Evolutionary conservation across 2,329 filamentous ascomycete species (phyloP), one percentile per base, ranked within the genome.

Genomic region (Aspergillus pseudoviridinutans): DNA sequence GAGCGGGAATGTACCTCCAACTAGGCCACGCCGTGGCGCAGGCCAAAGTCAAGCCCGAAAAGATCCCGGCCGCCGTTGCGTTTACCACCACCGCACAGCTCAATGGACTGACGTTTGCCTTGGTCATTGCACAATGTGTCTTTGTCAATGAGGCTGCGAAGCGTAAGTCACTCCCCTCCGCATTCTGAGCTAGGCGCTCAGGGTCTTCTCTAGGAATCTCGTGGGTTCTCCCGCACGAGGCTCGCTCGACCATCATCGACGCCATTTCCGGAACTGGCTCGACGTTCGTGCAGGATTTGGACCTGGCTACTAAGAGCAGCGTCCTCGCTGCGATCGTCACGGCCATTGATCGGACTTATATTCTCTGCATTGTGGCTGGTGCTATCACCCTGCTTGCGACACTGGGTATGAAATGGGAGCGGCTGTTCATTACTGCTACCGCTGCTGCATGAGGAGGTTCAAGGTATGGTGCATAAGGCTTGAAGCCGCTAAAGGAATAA

Each of bases 11-110:
- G 38, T 66, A 57, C 22, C 57, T 61, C n/a, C 64, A 67, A 38
- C 46, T 58, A 3, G 51, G 57, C 10, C 60, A 61, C 35, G 51
- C 64, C 2, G 64, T 67, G 4, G 61, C 60, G 4, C 65, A 66
- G 49, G 61, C 62, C 4, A 65, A 62, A 28, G 60, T 62, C 6
- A 22, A 51, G 10, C 9, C 50, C 2, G 49, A 53, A 4, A 53
- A 54, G 4, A 53, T 53, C 35, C 41, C 64, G 1, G 55, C 59
- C 25, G 63, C 61, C 1, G 32, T 59, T 2, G 57, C 54, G 2
- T 64, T 62, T n/a, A 64, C 63, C 29, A 56, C 60, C 4, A 29
- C 60, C 3, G 63, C 63, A 4, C 64, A 66, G 42, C 60, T 56
- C 1, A 38, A 60, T 9, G 63, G 64, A 20, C 57, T 64, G 10